These are phyloP conservation scores for Stagonosporopsis cucurbitacearum DNA, from an alignment of 2,329 filamentous ascomycete species.

Conservation along the genomic window DNA sequence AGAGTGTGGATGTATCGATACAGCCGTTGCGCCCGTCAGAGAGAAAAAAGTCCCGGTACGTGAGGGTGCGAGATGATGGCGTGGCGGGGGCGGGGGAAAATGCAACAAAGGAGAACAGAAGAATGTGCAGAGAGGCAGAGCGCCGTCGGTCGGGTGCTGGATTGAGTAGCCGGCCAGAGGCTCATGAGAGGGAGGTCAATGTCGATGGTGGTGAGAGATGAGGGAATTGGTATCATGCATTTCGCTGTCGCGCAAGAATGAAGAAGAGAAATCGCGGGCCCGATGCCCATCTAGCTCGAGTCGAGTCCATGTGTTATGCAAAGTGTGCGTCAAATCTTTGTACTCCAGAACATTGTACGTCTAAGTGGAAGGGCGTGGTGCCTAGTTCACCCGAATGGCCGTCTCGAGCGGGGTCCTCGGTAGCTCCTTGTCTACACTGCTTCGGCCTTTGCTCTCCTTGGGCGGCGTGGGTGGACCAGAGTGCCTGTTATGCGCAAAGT, in stretches of 20 bases:
- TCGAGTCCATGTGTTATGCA: slow-evolving; percentile 4
- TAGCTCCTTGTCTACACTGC: slow-evolving; percentile 44
- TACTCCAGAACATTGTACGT: slow-evolving; percentile 10
- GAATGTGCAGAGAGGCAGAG: not conserved
- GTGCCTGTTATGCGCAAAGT: slow-evolving; percentile 26
- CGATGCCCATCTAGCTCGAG: slow-evolving; percentile 2
- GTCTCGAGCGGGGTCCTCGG: slow-evolving; percentile 45
- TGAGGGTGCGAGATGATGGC: slow-evolving; percentile 1
- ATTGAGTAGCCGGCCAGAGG: not conserved
- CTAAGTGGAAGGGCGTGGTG: slow-evolving; percentile 18
- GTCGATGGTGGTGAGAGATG: not conserved
- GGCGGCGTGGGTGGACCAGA: slow-evolving; percentile 49
- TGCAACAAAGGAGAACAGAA: not conserved
- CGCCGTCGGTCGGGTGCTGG: not conserved
- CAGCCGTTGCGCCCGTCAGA: slow-evolving; percentile 9
- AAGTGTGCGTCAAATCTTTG: slow-evolving; percentile 28
- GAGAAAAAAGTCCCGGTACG: slow-evolving; percentile 2
- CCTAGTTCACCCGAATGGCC: slow-evolving; percentile 41
- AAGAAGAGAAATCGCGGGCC: slow-evolving; percentile 3
- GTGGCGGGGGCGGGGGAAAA: not conserved
- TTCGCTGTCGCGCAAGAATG: slow-evolving; percentile 17
- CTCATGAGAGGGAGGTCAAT: slow-evolving; percentile 34
- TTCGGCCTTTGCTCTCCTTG: slow-evolving; percentile 44
- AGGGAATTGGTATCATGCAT: slow-evolving; percentile 20
- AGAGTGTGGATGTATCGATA: not conserved